Evolutionary conservation across 2,329 filamentous ascomycete species (phyloP).

Genomic region (Aspergillus tubingensis): DNA sequence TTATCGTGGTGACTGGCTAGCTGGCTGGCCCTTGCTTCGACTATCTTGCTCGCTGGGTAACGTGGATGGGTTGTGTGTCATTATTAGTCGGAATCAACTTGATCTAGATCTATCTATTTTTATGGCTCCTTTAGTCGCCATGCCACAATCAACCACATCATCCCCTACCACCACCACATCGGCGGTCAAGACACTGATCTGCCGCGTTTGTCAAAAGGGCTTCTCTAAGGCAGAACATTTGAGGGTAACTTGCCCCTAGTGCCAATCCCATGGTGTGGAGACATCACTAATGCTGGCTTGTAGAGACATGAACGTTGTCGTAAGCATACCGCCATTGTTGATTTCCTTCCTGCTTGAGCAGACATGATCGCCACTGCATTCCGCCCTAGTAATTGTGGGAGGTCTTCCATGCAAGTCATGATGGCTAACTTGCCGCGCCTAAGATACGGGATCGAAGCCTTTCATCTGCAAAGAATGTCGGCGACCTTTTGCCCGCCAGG

Average conservation of each 20-base stretch:
- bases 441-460: constrained; percentile 46
- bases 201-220: constrained; percentile 43
- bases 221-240: constrained; percentile 48
- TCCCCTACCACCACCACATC: constrained; percentile 8
- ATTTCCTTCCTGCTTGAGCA: constrained; percentile 4
- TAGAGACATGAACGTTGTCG: constrained; percentile 49
- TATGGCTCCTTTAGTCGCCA: neutral
- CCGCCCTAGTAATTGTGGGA: neutral
- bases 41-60: neutral
- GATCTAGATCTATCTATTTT: constrained; percentile 2
- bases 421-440: constrained; percentile 22
- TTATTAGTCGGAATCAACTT: neutral
- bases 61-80: neutral
- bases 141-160: constrained; percentile 16
- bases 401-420: neutral
- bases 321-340: constrained; percentile 28
- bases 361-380: constrained; percentile 7
- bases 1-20: neutral
- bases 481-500: constrained; percentile 46
- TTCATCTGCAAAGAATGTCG: constrained; percentile 45
- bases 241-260: constrained; percentile 31
- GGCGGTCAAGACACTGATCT: constrained; percentile 36
- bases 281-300: constrained; percentile 14
- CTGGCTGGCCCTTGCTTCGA: neutral
- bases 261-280: constrained; percentile 14